Base-by-base conservation (phyloP, 192 early-diverging fungal genomes). In the Coemansia guatemalensis region DNA sequence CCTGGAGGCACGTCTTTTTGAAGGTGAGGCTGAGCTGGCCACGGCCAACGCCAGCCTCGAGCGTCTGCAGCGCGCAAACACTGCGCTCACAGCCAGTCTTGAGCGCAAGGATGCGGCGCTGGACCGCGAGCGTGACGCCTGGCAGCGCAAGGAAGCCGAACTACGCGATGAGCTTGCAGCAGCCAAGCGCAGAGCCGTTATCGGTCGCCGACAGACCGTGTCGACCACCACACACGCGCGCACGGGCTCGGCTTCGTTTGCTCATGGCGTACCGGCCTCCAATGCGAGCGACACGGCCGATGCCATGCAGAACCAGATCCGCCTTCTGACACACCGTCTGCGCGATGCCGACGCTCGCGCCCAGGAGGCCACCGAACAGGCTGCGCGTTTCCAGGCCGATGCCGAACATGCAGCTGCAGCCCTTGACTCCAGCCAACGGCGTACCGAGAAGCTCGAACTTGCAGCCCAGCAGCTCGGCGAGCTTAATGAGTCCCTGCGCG, bases 401-500 rank as follows among this genome's bases (percentile, higher is more conserved):
- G 67, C 68, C 48, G 64, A 67, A 49, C 71, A 73, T 27, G 51
- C 64, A 12, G 24, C 60, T n/a, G 62, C 39, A 7, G 60, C 55
- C 21, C 60, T 78, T 11, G 71, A 70, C 7, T 30, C 41, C 26
- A 29, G 32, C 53, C 70, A 66, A 39, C 60, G 54, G 47, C 53
- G 49, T 26, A 63, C 81, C 17, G 78, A 82, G 48, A 73, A 83
- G 21, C 81, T 90, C 8, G 84, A 86, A 61, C 69, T 80, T 48
- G 82, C 89, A 30, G 68, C 84, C 27, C 51, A 44, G 56, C 86
- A 90, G 70, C 79, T 89, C 8, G 83, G 84, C 29, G 84, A 88
- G 53, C 66, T 92, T 55, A 90, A 90, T 60, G 81, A 78, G 64
- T 77, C 85, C 18, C 78, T 92, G 57, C 85, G 85, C 84, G 89